Percentiles rank a stretch among this genome's conserved stretches.
Evolutionary conservation across 2,329 filamentous ascomycete genomes (phyloP).

Genomic region (Pleurostoma richardsiae): DNA sequence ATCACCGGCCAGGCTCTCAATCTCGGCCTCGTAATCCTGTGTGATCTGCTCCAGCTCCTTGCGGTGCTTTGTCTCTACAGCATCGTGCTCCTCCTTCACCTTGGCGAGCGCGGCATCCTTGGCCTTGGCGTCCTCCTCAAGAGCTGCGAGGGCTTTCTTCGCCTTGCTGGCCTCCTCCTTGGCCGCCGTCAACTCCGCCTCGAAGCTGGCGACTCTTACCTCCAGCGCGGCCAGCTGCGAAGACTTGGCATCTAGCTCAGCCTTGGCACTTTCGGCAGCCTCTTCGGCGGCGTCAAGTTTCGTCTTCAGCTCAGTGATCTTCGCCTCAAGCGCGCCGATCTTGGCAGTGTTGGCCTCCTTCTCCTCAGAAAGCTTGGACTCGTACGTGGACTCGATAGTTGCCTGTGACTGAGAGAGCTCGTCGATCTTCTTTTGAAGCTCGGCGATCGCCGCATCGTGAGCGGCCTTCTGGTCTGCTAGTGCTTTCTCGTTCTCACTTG

Average conservation of each 20-base stretch:
- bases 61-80: slow-evolving; percentile 42
- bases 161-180: slow-evolving; percentile 35
- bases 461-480: slow-evolving; percentile 43
- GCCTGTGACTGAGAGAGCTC: slow-evolving; percentile 42
- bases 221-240: slow-evolving; percentile 31
- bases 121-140: slow-evolving; percentile 39
- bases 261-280: slow-evolving; percentile 34
- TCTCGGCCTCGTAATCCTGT: slow-evolving; percentile 59
- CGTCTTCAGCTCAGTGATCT: slow-evolving; percentile 45
- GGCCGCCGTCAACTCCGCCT: slow-evolving; percentile 39
- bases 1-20: slow-evolving; percentile 57
- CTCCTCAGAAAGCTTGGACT: slow-evolving; percentile 38
- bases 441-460: slow-evolving; percentile 41
- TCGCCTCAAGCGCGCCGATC: slow-evolving; percentile 44
- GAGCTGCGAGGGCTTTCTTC: slow-evolving; percentile 39
- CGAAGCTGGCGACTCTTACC: slow-evolving; percentile 33
- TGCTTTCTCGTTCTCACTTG: slow-evolving; percentile 41
- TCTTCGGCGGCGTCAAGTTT: slow-evolving; percentile 43
- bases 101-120: slow-evolving; percentile 46
- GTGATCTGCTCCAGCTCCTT: slow-evolving; percentile 54
- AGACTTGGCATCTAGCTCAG: slow-evolving; percentile 38
- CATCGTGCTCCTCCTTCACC: slow-evolving; percentile 42
- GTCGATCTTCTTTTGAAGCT: slow-evolving; percentile 51
- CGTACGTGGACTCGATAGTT: slow-evolving; percentile 37
- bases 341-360: slow-evolving; percentile 37